Evolutionary conservation across 805 yeast genomes (phyloP).

Genomic region (Sungouiella thailandica): DNA sequence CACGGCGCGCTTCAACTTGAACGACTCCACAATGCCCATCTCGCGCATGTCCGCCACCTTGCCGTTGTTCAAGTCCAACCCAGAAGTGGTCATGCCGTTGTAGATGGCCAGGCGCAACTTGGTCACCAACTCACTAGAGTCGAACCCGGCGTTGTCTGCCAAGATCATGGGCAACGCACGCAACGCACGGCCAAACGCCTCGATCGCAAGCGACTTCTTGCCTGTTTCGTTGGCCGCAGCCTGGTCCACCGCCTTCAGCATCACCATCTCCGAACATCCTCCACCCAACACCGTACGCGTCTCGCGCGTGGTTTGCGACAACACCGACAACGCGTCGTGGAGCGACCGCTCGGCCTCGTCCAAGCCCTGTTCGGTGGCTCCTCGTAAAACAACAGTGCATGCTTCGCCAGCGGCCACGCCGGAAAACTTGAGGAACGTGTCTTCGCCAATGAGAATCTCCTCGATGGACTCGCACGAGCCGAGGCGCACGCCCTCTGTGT

Average conservation of each 20-base stretch:
- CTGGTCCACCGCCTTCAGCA: constrained; percentile 95
- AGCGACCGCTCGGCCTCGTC: constrained; percentile 50
- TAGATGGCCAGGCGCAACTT: constrained; percentile 86
- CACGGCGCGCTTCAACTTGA: constrained; percentile 87
- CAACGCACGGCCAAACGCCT: constrained; percentile 88
- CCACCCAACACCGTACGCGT: constrained; percentile 93
- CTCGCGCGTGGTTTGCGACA: constrained; percentile 90
- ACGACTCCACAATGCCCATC: constrained; percentile 87
- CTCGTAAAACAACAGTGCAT: constrained; percentile 87
- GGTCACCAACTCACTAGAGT: constrained; percentile 86
- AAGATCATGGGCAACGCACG: constrained; percentile 93
- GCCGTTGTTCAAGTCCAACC: constrained; percentile 83
- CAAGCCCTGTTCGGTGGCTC: constrained; percentile 43
- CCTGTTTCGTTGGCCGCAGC: constrained; percentile 90
- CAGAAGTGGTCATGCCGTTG: constrained; percentile 87
- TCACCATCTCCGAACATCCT: constrained; percentile 83
- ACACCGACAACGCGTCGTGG: constrained; percentile 93
- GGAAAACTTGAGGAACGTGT: constrained; percentile 82
- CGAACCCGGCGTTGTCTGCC: constrained; percentile 97
- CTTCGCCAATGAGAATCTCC: constrained; percentile 92
- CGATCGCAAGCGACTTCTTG: constrained; percentile 90
- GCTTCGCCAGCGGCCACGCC: constrained; percentile 96
- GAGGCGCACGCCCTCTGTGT: constrained; percentile 77
- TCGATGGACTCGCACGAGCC: constrained; percentile 89
- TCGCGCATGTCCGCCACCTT: constrained; percentile 91